Conservation (phyloP, 805 yeast species). For the Cyberlindnera maclurae region DNA sequence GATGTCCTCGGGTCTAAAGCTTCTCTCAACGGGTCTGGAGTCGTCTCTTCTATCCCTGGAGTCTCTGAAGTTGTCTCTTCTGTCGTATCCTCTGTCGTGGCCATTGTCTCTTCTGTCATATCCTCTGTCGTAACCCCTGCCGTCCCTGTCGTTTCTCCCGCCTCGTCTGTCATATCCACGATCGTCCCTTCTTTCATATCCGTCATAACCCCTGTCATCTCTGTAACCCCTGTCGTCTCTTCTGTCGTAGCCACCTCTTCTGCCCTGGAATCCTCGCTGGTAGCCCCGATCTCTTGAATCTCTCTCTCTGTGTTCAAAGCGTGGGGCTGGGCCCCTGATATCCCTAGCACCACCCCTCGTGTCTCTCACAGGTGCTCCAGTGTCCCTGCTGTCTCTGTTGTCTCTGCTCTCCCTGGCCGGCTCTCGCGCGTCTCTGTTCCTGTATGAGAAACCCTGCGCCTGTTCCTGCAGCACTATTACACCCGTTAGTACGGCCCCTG, state of each 20-base stretch:
- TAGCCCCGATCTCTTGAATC: conserved; percentile 1
- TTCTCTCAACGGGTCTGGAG: conserved; percentile 4
- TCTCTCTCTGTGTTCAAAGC: neutral
- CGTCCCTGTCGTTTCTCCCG: conserved; percentile 5
- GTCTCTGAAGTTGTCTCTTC: conserved; percentile 8
- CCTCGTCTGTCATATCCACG: conserved; percentile 9
- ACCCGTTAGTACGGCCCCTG: conserved; percentile 5
- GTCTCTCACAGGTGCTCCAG: neutral
- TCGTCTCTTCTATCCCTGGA: conserved; percentile 3
- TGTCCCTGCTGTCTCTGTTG: conserved; percentile 1
- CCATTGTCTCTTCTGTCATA: conserved; percentile 1
- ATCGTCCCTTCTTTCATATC: conserved; percentile 6
- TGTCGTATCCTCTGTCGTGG: neutral
- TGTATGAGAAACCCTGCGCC: neutral
- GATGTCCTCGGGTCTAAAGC: conserved; percentile 23
- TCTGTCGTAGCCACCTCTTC: neutral
- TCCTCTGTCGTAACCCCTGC: conserved; percentile 5
- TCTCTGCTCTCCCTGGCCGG: conserved; percentile 2
- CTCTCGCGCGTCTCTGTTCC: conserved; percentile 5
- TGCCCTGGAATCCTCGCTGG: neutral
- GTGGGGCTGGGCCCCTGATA: no score
- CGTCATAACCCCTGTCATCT: conserved; percentile 3
- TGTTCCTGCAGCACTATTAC: conserved; percentile 14
- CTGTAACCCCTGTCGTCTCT: conserved; percentile 4
- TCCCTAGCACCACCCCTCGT: neutral